phyloP scores from a whole-genome alignment of 169 alveolate species.

The Eimeria mitis region DNA sequence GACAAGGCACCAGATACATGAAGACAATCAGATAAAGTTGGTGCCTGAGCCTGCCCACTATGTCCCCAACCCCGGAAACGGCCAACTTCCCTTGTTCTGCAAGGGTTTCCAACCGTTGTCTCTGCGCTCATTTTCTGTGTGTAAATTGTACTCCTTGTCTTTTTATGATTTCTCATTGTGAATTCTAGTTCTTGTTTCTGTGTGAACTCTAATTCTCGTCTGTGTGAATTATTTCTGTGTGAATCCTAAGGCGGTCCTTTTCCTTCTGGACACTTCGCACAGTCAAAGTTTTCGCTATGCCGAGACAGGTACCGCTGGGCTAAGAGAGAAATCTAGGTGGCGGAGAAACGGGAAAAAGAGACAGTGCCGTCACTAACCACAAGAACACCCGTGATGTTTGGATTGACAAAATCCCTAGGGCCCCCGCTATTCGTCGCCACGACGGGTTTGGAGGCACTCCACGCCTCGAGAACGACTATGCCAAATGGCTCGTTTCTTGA shows the following conservation, averaged over 20 bases:
- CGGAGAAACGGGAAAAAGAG: neutral
- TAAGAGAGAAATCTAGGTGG: neutral
- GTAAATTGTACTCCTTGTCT: neutral
- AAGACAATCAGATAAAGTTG: neutral
- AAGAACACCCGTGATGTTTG: conserved; percentile 85
- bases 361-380: conserved; percentile 73
- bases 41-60: neutral
- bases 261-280: neutral
- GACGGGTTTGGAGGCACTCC: conserved; percentile 90
- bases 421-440: conserved; percentile 91
- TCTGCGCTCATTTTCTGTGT: neutral
- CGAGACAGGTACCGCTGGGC: neutral
- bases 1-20: neutral
- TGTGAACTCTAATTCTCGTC: neutral
- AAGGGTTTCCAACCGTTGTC: too few species aligned
- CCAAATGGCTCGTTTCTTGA: conserved; percentile 90
- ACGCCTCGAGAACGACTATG: conserved; percentile 89
- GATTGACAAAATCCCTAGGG: conserved; percentile 88
- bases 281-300: neutral
- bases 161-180: neutral
- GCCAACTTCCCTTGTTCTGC: neutral
- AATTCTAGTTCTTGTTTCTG: neutral
- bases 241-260: neutral
- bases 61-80: neutral
- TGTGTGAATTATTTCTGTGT: neutral